phyloP scores from a whole-genome alignment of 1,284 basidiomycete genomes.

The Cerrena zonata region DNA sequence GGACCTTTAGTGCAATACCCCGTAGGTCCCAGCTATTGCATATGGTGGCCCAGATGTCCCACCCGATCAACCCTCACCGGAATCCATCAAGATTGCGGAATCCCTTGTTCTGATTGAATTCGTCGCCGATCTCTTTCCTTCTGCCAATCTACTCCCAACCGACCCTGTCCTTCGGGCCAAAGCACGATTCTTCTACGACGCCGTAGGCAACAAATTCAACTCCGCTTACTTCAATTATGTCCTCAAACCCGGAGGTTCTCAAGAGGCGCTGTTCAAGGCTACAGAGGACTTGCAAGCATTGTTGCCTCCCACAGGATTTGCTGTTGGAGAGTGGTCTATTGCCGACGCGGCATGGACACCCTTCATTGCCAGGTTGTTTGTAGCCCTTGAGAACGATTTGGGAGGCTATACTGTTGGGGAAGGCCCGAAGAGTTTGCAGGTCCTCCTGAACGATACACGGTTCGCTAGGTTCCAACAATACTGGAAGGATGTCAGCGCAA shows the following conservation, averaged over 20 bases:
- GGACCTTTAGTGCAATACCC: neutral
- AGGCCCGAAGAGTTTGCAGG: slow-evolving; percentile 4
- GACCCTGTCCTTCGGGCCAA: slow-evolving; percentile 47
- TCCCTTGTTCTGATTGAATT: slow-evolving; percentile 55
- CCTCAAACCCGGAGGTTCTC: slow-evolving; percentile 35
- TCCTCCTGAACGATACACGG: neutral
- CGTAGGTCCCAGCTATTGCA: slow-evolving; percentile 14
- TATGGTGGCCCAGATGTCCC: slow-evolving; percentile 23
- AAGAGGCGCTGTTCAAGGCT: slow-evolving; percentile 5
- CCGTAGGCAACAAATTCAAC: slow-evolving; percentile 35
- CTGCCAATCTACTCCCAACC: slow-evolving; percentile 38
- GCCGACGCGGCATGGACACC: slow-evolving; percentile 4
- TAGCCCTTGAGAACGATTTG: slow-evolving; percentile 4
- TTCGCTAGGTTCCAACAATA: slow-evolving; percentile 4
- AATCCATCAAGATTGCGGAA: slow-evolving; percentile 53
- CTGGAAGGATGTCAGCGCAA: slow-evolving; percentile 2
- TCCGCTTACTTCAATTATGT: slow-evolving; percentile 30
- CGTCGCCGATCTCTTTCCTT: slow-evolving; percentile 44
- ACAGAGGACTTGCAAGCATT: slow-evolving; percentile 7
- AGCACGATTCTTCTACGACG: slow-evolving; percentile 53
- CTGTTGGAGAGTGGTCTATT: slow-evolving; percentile 4
- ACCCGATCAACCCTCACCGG: slow-evolving; percentile 46
- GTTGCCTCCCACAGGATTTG: slow-evolving; percentile 3
- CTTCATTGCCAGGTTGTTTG: slow-evolving; percentile 2
- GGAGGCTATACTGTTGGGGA: slow-evolving; percentile 5